phyloP scores from a whole-genome alignment of 2,329 filamentous ascomycete species.

The Phoma herbarum region DNA sequence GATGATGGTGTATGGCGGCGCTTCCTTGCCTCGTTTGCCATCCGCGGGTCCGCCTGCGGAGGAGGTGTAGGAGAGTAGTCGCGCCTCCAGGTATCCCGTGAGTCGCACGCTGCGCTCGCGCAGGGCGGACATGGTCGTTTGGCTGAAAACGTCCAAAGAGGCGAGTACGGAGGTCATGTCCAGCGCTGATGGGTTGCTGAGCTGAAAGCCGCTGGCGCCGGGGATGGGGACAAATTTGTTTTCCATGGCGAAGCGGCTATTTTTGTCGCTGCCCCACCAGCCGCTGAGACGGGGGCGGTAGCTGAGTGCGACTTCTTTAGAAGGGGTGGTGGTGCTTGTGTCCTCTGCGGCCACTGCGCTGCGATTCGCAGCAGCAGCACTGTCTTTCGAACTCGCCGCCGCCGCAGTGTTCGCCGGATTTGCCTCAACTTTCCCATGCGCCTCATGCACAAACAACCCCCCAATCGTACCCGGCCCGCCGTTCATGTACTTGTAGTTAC shows the following conservation, averaged over 20 bases:
- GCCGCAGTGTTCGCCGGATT: background rate
- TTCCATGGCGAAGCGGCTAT: conserved; percentile 81
- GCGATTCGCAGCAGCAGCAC: background rate
- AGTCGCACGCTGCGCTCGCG: conserved; percentile 75
- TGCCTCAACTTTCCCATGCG: conserved; percentile 67
- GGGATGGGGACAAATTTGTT: conserved; percentile 79
- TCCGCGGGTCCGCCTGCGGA: background rate
- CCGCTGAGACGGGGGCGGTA: conserved; percentile 76
- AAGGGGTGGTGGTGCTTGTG: background rate
- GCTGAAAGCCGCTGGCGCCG: conserved; percentile 82
- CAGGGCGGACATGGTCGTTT: conserved; percentile 73
- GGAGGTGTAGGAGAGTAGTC: conserved; percentile 32
- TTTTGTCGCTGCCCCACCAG: conserved; percentile 88
- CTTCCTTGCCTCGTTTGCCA: background rate
- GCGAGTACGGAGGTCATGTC: conserved; percentile 79
- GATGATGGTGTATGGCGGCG: conserved; percentile 62
- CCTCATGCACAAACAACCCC: conserved; percentile 81
- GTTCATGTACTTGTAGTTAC: conserved; percentile 94
- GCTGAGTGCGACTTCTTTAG: conserved; percentile 27
- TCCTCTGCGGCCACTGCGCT: background rate
- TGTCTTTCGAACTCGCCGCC: background rate
- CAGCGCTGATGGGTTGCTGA: conserved; percentile 83
- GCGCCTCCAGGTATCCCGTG: conserved; percentile 77
- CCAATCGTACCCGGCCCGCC: conserved; percentile 83
- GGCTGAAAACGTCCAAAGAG: conserved; percentile 76